A percentile compares a stretch with the other conserved stretches of the same genome.
Conservation (phyloP, 2,329 filamentous ascomycete genomes). For the Colletotrichum sp. region DNA sequence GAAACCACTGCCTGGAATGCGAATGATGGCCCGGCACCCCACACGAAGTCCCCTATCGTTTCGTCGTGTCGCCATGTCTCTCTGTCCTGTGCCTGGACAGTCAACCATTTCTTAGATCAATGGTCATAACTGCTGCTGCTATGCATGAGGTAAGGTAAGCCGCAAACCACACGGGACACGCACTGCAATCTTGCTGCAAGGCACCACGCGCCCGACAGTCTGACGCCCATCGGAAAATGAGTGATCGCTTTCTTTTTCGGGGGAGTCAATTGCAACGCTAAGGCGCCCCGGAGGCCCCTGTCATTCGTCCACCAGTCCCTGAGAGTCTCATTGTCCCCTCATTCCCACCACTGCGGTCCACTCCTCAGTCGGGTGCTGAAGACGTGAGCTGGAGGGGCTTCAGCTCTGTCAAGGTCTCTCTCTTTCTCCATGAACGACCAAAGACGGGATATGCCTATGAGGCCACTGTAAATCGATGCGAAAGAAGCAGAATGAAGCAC, state of each 20-base stretch:
- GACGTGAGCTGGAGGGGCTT: background rate
- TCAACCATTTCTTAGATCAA: background rate
- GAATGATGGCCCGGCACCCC: background rate
- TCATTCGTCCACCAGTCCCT: slow-evolving; percentile 3
- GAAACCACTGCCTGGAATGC: background rate
- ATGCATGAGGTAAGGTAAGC: background rate
- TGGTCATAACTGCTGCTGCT: background rate
- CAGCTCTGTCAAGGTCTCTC: background rate
- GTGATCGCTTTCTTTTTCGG: background rate
- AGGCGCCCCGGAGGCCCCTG: background rate
- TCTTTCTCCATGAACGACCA: background rate
- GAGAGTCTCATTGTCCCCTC: slow-evolving; percentile 12
- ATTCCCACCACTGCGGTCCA: background rate
- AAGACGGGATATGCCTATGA: background rate
- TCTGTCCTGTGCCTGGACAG: background rate
- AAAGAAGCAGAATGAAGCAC: background rate
- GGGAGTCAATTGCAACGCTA: slow-evolving; percentile 5
- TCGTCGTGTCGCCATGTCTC: background rate
- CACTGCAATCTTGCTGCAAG: slow-evolving; percentile 11
- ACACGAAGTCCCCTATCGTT: background rate
- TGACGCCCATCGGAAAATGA: background rate
- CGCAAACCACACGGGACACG: background rate
- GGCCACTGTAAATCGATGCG: background rate
- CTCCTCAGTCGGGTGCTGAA: background rate
- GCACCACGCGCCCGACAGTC: background rate